These are phyloP conservation scores for Kodamaea alishanica DNA, from an alignment of 1,139 yeast species.

Conservation along the genomic window DNA sequence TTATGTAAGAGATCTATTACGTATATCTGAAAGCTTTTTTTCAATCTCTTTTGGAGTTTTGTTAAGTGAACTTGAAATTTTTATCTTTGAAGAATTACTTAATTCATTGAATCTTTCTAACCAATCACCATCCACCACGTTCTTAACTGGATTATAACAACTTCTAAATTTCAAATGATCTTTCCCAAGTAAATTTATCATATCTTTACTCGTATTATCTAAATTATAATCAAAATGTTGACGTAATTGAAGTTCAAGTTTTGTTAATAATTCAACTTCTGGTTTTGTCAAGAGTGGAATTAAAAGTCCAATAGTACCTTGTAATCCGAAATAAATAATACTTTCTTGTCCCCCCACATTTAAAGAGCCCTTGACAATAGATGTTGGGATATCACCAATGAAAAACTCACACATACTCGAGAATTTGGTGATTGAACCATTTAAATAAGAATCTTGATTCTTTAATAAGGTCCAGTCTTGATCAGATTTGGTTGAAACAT, in stretches of 20 bases:
- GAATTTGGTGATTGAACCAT: slow-evolving; percentile 55
- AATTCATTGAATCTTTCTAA: slow-evolving; percentile 55
- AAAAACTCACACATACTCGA: slow-evolving; percentile 57
- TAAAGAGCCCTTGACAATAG: slow-evolving; percentile 52
- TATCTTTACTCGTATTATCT: slow-evolving; percentile 28
- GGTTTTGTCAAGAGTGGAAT: slow-evolving; percentile 61
- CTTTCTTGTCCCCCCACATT: slow-evolving; percentile 64
- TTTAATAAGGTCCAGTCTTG: slow-evolving; percentile 47
- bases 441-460: slow-evolving; percentile 35
- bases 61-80: slow-evolving; percentile 52
- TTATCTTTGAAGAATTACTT: slow-evolving; percentile 34
- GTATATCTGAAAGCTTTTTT: slow-evolving; percentile 55
- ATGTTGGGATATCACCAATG: slow-evolving; percentile 67
- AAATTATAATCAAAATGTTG: slow-evolving; percentile 26
- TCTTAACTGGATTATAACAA: slow-evolving; percentile 71
- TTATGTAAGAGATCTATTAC: slow-evolving; percentile 49
- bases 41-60: slow-evolving; percentile 58
- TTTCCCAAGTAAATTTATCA: slow-evolving; percentile 50
- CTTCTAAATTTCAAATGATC: slow-evolving; percentile 70
- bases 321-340: slow-evolving; percentile 69
- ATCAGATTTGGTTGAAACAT: slow-evolving; percentile 44
- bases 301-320: slow-evolving; percentile 75
- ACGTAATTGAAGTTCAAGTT: slow-evolving; percentile 51
- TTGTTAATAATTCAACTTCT: slow-evolving; percentile 59
- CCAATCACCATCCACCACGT: slow-evolving; percentile 84